Evolutionary conservation across 495 filamentous ascomycete genomes (phyloP).

Genomic region (Corynascus novoguineensis): DNA sequence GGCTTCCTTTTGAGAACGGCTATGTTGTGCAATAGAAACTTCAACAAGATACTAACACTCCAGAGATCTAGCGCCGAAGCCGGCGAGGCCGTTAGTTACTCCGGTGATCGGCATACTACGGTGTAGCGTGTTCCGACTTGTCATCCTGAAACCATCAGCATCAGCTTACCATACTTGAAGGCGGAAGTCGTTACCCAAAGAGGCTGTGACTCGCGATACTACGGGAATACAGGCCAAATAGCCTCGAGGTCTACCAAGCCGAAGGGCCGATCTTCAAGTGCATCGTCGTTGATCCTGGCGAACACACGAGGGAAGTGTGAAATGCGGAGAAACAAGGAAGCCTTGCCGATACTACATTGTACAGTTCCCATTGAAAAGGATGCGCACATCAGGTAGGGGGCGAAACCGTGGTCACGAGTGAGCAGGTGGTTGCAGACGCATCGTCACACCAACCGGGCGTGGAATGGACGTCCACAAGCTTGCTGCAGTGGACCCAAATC

Average conservation of each 20-base stretch:
- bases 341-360: neutral
- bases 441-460: neutral
- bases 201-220: neutral
- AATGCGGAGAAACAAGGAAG: neutral
- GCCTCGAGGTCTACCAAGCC: neutral
- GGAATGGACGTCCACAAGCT: neutral
- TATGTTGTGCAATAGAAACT: neutral
- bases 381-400: too few species aligned
- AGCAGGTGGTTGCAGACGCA: neutral
- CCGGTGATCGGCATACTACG: slow-evolving; percentile 1
- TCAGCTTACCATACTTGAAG: too few species aligned
- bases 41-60: neutral
- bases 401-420: too few species aligned
- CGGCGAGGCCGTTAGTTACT: neutral
- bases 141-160: neutral
- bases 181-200: neutral
- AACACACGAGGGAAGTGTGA: neutral
- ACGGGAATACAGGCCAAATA: neutral
- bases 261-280: neutral
- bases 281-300: neutral
- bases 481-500: neutral
- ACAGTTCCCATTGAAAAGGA: too few species aligned
- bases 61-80: neutral
- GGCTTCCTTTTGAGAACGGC: too few species aligned
- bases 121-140: neutral